Conservation (phyloP, 192 early-diverging fungal species). For the Coemansia sp. region DNA sequence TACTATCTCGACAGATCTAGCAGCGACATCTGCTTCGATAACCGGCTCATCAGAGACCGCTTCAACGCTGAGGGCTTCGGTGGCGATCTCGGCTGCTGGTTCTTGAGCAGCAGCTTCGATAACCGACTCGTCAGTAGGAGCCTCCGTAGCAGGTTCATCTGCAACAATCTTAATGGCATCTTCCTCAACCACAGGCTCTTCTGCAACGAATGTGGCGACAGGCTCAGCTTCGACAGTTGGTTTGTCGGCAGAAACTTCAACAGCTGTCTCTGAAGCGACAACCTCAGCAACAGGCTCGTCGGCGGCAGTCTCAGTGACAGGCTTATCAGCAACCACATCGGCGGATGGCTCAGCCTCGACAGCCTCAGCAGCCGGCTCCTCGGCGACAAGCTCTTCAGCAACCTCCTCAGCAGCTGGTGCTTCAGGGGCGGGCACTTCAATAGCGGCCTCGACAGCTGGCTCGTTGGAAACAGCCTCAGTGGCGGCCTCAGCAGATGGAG, state of each 20-base stretch:
- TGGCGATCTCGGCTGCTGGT: too few species aligned
- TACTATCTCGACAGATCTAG: neutral
- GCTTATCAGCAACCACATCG: neutral
- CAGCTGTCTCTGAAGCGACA: neutral
- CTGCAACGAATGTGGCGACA: neutral
- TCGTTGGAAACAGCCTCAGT: neutral
- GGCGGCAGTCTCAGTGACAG: neutral
- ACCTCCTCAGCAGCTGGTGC: neutral
- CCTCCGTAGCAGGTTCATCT: conserved; percentile 3
- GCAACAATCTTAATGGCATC: neutral
- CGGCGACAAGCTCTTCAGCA: conserved; percentile 6
- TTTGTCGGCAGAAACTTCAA: neutral
- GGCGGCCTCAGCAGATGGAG: neutral
- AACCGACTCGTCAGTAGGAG: neutral
- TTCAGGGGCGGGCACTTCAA: neutral
- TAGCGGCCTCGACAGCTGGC: neutral
- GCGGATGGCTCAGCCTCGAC: neutral
- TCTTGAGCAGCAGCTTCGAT: neutral
- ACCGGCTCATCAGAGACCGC: neutral
- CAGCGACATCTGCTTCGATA: neutral
- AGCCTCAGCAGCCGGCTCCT: conserved; percentile 5
- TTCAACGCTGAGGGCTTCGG: too few species aligned
- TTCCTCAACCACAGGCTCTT: neutral
- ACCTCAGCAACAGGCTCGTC: neutral
- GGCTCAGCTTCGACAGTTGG: neutral